These are phyloP conservation scores for Sphaerobolus stellatus DNA, from an alignment of 1,284 basidiomycete genomes.

Conservation along the genomic window DNA sequence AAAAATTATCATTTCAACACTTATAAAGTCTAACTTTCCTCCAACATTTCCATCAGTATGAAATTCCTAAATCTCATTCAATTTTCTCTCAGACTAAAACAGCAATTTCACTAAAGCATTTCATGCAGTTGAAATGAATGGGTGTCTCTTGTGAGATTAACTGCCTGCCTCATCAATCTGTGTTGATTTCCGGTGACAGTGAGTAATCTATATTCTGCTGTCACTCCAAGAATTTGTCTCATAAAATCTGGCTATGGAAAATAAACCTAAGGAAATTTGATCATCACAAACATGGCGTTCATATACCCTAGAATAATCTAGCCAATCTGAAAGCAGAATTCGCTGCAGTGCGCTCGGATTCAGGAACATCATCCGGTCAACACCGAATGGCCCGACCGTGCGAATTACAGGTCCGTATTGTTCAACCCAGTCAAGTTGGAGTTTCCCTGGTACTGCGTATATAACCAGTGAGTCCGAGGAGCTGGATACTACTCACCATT, in stretches of 20 bases:
- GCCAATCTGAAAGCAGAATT: conserved; percentile 43
- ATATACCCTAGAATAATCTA: conserved; percentile 44
- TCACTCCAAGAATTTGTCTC: conserved; percentile 40
- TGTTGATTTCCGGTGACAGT: conserved; percentile 48
- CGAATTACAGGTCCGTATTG: conserved; percentile 42
- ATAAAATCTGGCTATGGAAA: conserved; percentile 39
- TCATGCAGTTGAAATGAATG: no score
- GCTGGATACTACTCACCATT: no score
- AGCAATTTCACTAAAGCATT: no score
- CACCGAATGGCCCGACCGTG: conserved; percentile 43
- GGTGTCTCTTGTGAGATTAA: no score
- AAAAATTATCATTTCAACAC: no score
- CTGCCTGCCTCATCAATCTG: conserved; percentile 45
- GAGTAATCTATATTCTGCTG: conserved; percentile 45
- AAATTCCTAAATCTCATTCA: no score
- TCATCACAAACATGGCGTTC: conserved; percentile 14
- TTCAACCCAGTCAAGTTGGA: conserved; percentile 46
- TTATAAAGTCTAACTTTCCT: no score
- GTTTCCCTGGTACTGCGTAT: conserved; percentile 40
- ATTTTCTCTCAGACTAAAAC: no score
- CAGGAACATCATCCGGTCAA: conserved; percentile 44
- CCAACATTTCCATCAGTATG: no score
- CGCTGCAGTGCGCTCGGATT: conserved; percentile 42
- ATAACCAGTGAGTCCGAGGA: no score
- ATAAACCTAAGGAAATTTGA: not conserved